Percentiles rank a stretch among this genome's conserved stretches.
Conservation (phyloP, 441 rosid genomes). For the Cnidoscolus chayamansa region DNA sequence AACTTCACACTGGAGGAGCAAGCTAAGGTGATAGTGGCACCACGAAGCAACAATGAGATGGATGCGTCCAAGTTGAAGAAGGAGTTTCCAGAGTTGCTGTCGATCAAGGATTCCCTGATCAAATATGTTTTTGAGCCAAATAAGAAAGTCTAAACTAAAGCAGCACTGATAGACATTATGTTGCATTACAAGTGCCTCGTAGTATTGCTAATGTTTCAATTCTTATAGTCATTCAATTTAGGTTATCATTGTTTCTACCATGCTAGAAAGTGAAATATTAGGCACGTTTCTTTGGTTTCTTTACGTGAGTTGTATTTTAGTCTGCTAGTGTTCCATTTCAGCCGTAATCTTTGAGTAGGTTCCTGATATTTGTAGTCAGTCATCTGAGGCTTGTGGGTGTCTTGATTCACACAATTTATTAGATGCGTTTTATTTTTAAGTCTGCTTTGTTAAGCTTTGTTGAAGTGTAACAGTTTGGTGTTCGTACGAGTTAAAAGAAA, state of each 20-base stretch:
- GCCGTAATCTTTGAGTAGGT: neutral
- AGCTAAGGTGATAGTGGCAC: slow-evolving; percentile 86
- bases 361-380: neutral
- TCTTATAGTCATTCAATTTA: slow-evolving; percentile 14
- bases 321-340: neutral
- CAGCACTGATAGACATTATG: slow-evolving; percentile 7
- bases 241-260: slow-evolving; percentile 11
- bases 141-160: slow-evolving; percentile 45
- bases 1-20: slow-evolving; percentile 91
- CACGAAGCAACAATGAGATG: slow-evolving; percentile 89
- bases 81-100: slow-evolving; percentile 76
- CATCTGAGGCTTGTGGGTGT: neutral
- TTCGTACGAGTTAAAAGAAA: neutral
- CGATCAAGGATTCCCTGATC: slow-evolving; percentile 77
- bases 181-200: slow-evolving; percentile 11
- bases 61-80: slow-evolving; percentile 77
- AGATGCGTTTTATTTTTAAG: neutral
- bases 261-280: slow-evolving; percentile 8
- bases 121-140: slow-evolving; percentile 76
- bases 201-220: slow-evolving; percentile 14
- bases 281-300: neutral
- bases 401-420: neutral
- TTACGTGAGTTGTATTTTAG: slow-evolving; percentile 12
- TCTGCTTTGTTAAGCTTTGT: neutral
- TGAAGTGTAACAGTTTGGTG: neutral